These are phyloP conservation scores for Coniochaeta ligniaria DNA, from an alignment of 2,329 filamentous ascomycete species.

Conservation along the genomic window DNA sequence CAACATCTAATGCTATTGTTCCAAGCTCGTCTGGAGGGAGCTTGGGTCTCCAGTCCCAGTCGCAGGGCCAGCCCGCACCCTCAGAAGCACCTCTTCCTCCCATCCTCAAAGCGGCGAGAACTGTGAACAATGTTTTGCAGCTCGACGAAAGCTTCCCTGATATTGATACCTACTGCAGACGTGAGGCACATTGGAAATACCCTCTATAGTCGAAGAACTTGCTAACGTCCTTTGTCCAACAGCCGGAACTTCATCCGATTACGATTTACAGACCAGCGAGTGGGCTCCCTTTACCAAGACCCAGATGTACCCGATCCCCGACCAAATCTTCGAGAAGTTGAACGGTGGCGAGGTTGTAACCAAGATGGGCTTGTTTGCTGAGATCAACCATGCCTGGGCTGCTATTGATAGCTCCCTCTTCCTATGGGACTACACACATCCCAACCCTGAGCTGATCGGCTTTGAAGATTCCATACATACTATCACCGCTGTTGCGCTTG, in stretches of 20 bases:
- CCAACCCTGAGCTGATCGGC: slow-evolving; percentile 85
- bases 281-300: slow-evolving; percentile 89
- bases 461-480: slow-evolving; percentile 84
- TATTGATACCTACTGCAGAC: slow-evolving; percentile 80
- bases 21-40: slow-evolving; percentile 13
- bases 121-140: slow-evolving; percentile 72
- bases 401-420: slow-evolving; percentile 94
- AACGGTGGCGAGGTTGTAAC: slow-evolving; percentile 81
- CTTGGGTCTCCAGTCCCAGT: background rate
- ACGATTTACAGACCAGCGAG: slow-evolving; percentile 58
- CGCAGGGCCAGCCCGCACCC: slow-evolving; percentile 17
- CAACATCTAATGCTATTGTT: slow-evolving; percentile 2
- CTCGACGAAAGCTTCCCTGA: slow-evolving; percentile 79
- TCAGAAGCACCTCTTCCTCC: slow-evolving; percentile 49
- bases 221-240: slow-evolving; percentile 13
- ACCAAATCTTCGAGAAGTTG: slow-evolving; percentile 87
- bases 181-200: slow-evolving; percentile 44
- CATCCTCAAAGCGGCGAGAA: slow-evolving; percentile 72
- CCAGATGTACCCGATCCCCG: slow-evolving; percentile 82
- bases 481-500: slow-evolving; percentile 86
- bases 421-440: slow-evolving; percentile 93
- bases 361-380: slow-evolving; percentile 91
- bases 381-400: slow-evolving; percentile 92
- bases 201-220: background rate
- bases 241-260: slow-evolving; percentile 90